Evolutionary conservation across 2,329 filamentous ascomycete species (phyloP).

Genomic region (Xylaria sp.): DNA sequence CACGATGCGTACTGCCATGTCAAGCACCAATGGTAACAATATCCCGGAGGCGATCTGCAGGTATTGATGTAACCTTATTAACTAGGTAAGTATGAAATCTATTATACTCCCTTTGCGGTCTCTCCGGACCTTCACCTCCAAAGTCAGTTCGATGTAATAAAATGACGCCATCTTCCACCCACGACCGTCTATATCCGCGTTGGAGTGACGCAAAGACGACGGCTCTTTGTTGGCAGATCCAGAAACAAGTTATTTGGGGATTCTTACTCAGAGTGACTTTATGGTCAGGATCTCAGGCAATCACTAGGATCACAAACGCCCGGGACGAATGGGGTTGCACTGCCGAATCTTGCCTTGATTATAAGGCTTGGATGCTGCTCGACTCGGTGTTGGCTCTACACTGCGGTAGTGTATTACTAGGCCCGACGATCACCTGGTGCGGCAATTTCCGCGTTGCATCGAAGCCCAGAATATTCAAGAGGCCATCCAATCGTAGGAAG

Average conservation of each 20-base stretch:
- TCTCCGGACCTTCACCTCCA: conserved; percentile 14
- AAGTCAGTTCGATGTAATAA: conserved; percentile 3
- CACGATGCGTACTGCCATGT: conserved; percentile 32
- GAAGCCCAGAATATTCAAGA: conserved; percentile 2
- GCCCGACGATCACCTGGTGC: conserved; percentile 25
- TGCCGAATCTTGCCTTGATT: conserved; percentile 31
- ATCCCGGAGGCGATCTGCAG: conserved; percentile 37
- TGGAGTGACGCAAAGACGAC: not conserved
- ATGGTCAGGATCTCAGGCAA: not conserved
- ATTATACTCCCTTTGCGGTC: conserved; percentile 22
- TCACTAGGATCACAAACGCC: conserved; percentile 18
- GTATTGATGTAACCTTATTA: conserved; percentile 27
- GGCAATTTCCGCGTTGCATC: conserved; percentile 30
- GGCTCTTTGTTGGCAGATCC: not conserved
- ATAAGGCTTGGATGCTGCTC: conserved; percentile 33
- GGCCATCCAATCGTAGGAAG: conserved; percentile 14
- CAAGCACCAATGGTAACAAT: conserved; percentile 31
- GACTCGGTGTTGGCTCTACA: conserved; percentile 30
- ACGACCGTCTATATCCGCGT: conserved; percentile 14
- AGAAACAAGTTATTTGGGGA: not conserved
- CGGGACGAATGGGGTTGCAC: conserved; percentile 31
- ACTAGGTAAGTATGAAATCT: conserved; percentile 12
- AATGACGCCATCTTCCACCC: conserved; percentile 4
- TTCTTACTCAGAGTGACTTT: conserved; percentile 9
- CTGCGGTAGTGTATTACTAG: conserved; percentile 17